A percentile compares a stretch with the other conserved stretches of the same genome.
Evolutionary conservation across 75 land plant genomes (phyloP).

Genomic region (Isoetes taiwanensis): DNA sequence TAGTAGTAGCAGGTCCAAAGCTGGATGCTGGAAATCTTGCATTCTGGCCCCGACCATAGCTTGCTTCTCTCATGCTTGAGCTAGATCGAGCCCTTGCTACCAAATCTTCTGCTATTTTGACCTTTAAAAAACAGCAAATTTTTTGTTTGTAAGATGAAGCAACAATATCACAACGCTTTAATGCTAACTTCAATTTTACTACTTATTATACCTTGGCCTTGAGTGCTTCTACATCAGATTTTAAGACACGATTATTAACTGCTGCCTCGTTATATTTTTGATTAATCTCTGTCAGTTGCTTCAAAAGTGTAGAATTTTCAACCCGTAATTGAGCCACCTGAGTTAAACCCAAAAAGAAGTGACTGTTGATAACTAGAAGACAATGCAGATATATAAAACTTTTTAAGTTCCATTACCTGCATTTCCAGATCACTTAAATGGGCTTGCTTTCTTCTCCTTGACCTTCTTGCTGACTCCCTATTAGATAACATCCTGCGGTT

Average conservation of each 20-base stretch:
- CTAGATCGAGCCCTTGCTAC: constrained; percentile 36
- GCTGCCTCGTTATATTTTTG: constrained; percentile 77
- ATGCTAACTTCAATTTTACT: too few species aligned
- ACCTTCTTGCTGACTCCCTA: constrained; percentile 89
- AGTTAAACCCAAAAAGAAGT: too few species aligned
- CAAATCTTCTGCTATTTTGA: constrained; percentile 65
- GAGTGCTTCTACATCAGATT: constrained; percentile 76
- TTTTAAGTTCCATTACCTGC: too few species aligned
- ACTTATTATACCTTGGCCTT: constrained; percentile 63
- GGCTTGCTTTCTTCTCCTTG: constrained; percentile 87
- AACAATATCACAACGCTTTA: too few species aligned
- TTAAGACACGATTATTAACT: constrained; percentile 71
- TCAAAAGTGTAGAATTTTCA: constrained; percentile 65
- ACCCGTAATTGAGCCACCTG: constrained; percentile 81
- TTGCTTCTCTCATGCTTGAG: background rate
- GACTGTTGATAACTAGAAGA: background rate
- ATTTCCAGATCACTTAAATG: constrained; percentile 83
- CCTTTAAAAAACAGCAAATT: too few species aligned
- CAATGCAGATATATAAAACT: too few species aligned
- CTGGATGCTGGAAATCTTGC: background rate
- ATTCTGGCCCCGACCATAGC: background rate
- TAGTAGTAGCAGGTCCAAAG: constrained; percentile 13
- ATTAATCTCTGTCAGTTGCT: constrained; percentile 57
- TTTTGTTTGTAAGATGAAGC: too few species aligned
- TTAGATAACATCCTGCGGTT: constrained; percentile 79